A percentile compares a stretch with the other conserved stretches of the same genome.
Evolutionary conservation across 805 yeast genomes (phyloP).

Genomic region (Sungouiozyma ichnusensis): DNA sequence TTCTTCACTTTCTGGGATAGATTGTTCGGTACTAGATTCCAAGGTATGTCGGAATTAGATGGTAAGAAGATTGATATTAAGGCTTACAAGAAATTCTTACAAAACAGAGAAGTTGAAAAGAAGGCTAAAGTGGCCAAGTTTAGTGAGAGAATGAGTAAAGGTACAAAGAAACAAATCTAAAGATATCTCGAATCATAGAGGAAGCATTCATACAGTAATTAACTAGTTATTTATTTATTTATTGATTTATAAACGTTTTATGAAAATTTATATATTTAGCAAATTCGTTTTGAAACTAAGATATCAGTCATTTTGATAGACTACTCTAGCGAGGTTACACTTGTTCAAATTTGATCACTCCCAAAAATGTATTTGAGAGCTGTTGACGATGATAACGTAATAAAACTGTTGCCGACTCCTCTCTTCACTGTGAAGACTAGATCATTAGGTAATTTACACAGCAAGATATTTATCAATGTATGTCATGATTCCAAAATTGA

Average conservation of each 20-base stretch:
- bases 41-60: conserved; percentile 25
- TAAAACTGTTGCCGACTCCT: neutral
- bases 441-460: conserved; percentile 7
- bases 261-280: neutral
- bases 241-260: neutral
- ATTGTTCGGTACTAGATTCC: conserved; percentile 59
- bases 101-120: conserved; percentile 29
- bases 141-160: conserved; percentile 3
- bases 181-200: neutral
- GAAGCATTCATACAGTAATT: no score
- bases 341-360: no score
- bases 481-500: conserved; percentile 63
- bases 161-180: neutral
- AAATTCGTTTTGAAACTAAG: neutral
- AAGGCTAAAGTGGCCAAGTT: conserved; percentile 11
- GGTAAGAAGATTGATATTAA: conserved; percentile 57
- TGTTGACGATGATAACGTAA: neutral
- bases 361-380: neutral
- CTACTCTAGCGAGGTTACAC: no score
- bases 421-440: neutral
- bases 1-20: conserved; percentile 92
- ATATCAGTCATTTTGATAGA: neutral
- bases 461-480: conserved; percentile 70
- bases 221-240: no score
- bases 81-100: conserved; percentile 49